Evolutionary conservation across 495 filamentous ascomycete species (phyloP).

Genomic region (Penicillium argentinense): DNA sequence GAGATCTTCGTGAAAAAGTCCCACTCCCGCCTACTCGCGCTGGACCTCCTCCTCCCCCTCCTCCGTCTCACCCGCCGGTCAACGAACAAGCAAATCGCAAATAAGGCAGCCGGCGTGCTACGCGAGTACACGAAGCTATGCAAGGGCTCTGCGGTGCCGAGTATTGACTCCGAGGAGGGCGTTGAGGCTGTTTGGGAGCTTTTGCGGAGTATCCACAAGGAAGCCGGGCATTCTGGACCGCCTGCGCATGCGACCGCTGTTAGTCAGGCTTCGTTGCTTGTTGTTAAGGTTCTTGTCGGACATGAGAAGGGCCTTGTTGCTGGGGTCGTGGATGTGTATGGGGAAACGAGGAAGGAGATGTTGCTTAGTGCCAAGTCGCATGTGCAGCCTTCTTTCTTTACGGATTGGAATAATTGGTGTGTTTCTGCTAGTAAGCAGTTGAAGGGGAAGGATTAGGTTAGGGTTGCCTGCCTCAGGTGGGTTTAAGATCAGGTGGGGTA

Average conservation of each 20-base stretch:
- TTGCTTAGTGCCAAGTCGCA: conserved; percentile 54
- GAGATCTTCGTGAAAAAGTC: conserved; percentile 83
- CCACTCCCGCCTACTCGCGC: conserved; percentile 60
- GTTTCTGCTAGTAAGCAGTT: conserved; percentile 47
- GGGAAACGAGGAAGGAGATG: conserved; percentile 53
- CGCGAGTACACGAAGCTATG: conserved; percentile 67
- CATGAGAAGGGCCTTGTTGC: conserved; percentile 48
- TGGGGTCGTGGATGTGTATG: conserved; percentile 57
- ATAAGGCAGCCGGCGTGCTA: conserved; percentile 69
- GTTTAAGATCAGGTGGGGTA: no score
- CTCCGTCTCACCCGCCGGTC: conserved; percentile 59
- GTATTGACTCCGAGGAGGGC: conserved; percentile 29
- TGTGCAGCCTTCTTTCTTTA: conserved; percentile 63
- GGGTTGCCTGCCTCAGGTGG: background rate
- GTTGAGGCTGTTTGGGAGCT: conserved; percentile 54
- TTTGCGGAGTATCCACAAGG: conserved; percentile 66
- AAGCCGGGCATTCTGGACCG: conserved; percentile 64
- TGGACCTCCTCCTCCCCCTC: conserved; percentile 68
- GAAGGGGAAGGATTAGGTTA: conserved; percentile 16
- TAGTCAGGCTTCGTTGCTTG: conserved; percentile 62
- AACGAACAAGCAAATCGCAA: conserved; percentile 66
- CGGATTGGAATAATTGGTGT: conserved; percentile 69
- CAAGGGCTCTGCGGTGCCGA: conserved; percentile 54
- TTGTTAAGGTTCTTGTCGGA: conserved; percentile 59
- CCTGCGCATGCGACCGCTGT: conserved; percentile 55